A percentile compares a stretch with the other conserved stretches of the same genome.
Evolutionary conservation across 345 rosid species (phyloP).

Genomic region (Gossypium anomalum): DNA sequence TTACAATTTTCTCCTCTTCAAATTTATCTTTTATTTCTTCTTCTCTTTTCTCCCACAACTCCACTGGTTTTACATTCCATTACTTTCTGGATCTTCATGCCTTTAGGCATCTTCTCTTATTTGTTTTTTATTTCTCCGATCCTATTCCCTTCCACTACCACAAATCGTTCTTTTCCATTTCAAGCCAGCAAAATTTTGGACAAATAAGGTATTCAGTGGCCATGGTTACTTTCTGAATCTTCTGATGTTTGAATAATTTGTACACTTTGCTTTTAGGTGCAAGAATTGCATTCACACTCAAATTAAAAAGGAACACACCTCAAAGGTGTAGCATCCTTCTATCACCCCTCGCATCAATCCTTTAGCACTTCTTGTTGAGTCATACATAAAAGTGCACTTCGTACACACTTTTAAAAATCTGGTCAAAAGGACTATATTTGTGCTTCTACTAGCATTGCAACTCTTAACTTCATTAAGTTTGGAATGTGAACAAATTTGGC

Average conservation of each 20-base stretch:
- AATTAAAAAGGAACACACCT: neutral
- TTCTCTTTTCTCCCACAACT: neutral
- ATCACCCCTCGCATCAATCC: neutral
- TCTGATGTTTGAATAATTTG: neutral
- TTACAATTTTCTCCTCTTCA: neutral
- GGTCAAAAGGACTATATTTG: neutral
- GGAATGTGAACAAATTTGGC: neutral
- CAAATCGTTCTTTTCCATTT: neutral
- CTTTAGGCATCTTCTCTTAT: neutral
- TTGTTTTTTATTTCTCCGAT: neutral
- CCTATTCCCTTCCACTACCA: neutral
- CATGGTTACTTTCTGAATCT: neutral
- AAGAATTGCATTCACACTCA: neutral
- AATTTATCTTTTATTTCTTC: neutral
- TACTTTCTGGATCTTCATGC: neutral
- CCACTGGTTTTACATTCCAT: neutral
- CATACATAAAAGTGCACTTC: neutral
- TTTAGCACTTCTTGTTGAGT: neutral
- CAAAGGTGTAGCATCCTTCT: neutral
- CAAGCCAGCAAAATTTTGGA: neutral
- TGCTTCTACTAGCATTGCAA: neutral
- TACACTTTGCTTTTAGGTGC: neutral
- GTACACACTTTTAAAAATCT: neutral
- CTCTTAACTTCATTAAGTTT: neutral
- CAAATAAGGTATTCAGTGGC: neutral